Evolutionary conservation across 2,329 filamentous ascomycete species (phyloP).

Genomic region (Phyllosticta citriasiana): DNA sequence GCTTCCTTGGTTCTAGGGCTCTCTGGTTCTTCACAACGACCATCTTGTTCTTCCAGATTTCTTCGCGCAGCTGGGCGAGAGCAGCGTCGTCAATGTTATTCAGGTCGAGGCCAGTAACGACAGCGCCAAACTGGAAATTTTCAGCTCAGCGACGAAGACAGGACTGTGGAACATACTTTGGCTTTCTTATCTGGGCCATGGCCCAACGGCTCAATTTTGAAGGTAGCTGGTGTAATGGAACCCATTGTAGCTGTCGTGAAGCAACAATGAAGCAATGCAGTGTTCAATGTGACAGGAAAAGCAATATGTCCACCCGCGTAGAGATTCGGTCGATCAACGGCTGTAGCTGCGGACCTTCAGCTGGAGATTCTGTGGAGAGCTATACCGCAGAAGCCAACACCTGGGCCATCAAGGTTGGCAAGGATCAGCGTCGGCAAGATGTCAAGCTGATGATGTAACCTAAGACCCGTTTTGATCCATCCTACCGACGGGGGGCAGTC

Average conservation of each 20-base stretch:
- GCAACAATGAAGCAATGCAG: not conserved
- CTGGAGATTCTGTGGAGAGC: not conserved
- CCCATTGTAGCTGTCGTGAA: not conserved
- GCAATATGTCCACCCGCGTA: not conserved
- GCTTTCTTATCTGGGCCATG: not conserved
- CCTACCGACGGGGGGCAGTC: not conserved
- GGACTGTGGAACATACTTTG: not conserved
- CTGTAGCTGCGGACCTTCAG: not conserved
- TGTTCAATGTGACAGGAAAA: not conserved
- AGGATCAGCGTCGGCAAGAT: not conserved
- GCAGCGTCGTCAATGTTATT: constrained; percentile 30
- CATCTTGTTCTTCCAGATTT: constrained; percentile 36
- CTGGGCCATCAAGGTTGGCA: not conserved
- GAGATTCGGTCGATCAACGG: not conserved
- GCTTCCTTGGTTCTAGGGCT: constrained; percentile 31
- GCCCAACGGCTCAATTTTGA: not conserved
- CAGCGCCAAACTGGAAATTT: constrained; percentile 11
- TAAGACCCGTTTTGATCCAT: not conserved
- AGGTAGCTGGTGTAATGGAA: not conserved
- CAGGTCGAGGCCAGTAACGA: constrained; percentile 29
- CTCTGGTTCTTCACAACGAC: constrained; percentile 36
- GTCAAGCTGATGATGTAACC: not conserved
- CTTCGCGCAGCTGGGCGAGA: constrained; percentile 27
- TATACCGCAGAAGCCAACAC: not conserved
- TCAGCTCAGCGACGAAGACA: not conserved